Evolutionary conservation across 495 filamentous ascomycete genomes (phyloP).

Genomic region (Podospora fimiseda): DNA sequence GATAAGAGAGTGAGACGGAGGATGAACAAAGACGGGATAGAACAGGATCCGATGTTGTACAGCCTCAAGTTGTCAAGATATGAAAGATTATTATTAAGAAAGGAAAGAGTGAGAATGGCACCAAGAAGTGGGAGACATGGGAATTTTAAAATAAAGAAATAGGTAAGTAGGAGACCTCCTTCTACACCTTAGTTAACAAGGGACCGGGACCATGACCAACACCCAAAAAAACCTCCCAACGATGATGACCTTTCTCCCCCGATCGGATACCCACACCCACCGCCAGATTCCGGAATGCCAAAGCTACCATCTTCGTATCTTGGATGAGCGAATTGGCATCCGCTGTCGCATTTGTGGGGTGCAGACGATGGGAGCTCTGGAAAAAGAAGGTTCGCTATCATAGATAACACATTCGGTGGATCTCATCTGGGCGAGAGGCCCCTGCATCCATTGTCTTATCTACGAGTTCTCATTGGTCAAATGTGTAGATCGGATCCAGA

Average conservation of each 20-base stretch:
- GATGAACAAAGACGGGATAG: neutral
- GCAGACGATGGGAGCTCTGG: no score
- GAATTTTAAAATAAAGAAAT: no score
- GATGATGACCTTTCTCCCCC: neutral
- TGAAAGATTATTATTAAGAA: neutral
- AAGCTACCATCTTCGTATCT: neutral
- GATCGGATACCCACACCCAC: no score
- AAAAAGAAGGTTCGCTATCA: neutral
- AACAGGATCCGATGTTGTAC: neutral
- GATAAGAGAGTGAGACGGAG: conserved; percentile 14
- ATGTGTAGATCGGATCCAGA: neutral
- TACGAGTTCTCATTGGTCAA: neutral
- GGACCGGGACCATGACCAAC: no score
- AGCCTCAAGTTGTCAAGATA: neutral
- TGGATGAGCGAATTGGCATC: no score
- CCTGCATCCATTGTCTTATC: neutral
- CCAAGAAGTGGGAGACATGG: no score
- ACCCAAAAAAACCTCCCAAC: neutral
- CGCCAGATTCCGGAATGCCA: neutral
- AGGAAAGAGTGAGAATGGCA: neutral
- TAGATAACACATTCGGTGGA: neutral
- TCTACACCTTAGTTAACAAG: no score
- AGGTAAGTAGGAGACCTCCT: no score
- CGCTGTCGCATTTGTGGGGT: neutral
- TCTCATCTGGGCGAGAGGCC: neutral